Percentiles rank a stretch among this genome's conserved stretches.
phyloP scores from a whole-genome alignment of 2,329 filamentous ascomycete species.

The Trichoderma lentiforme region DNA sequence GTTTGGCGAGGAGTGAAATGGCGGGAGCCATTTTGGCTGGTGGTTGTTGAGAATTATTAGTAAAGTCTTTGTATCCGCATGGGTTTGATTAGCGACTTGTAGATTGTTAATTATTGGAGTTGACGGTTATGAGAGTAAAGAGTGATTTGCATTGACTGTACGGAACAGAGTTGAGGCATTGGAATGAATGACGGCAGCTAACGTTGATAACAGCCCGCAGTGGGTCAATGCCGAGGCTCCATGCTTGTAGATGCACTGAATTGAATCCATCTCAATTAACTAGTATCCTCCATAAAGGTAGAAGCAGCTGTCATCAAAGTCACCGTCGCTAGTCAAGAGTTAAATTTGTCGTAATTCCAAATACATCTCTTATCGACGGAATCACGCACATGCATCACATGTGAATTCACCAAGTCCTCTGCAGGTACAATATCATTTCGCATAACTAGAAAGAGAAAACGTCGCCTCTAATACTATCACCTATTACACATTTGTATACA shows the following conservation, averaged over 20 bases:
- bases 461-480: background rate
- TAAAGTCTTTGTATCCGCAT: background rate
- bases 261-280: background rate
- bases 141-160: background rate
- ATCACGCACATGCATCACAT: background rate
- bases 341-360: background rate
- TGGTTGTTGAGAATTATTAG: background rate
- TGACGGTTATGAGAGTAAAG: background rate
- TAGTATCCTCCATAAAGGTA: background rate
- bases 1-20: conserved; percentile 32
- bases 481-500: background rate
- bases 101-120: background rate
- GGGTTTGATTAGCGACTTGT: background rate
- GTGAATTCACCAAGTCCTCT: background rate
- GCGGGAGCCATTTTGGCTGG: conserved; percentile 23
- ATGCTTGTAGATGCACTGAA: background rate
- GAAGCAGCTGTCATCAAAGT: background rate
- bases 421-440: background rate
- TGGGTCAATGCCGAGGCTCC: background rate
- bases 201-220: background rate
- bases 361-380: background rate
- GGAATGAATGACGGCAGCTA: background rate
- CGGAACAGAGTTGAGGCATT: background rate
- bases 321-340: background rate
- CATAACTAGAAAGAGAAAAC: too few relatives aligned